These are phyloP conservation scores for Chaetomium sp. DNA, from an alignment of 2,329 filamentous ascomycete genomes.

Conservation along the genomic window DNA sequence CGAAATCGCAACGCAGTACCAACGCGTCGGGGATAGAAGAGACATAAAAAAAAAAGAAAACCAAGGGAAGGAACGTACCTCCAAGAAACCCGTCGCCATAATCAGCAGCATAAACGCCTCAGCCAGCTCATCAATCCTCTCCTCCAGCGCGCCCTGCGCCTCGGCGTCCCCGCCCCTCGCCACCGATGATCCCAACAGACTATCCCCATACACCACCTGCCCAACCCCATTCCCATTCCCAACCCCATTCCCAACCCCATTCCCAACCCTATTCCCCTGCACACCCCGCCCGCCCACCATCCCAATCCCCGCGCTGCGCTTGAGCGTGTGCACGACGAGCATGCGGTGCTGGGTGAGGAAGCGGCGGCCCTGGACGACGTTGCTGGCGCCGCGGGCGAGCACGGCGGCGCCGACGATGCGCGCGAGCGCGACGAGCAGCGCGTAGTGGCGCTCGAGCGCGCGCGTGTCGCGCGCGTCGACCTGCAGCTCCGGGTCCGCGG, in stretches of 20 bases:
- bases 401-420: conserved; percentile 82
- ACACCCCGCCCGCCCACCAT: conserved; percentile 36
- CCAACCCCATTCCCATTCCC: not conserved
- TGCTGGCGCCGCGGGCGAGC: conserved; percentile 78
- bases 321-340: conserved; percentile 86
- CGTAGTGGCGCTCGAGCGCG: conserved; percentile 80
- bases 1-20: not conserved
- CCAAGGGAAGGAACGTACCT: conserved; percentile 62
- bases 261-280: conserved; percentile 2
- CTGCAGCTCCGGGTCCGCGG: conserved; percentile 88
- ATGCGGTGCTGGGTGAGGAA: conserved; percentile 84
- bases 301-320: conserved; percentile 81
- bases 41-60: conserved; percentile 11
- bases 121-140: conserved; percentile 73
- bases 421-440: conserved; percentile 76
- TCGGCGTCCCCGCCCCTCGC: conserved; percentile 11
- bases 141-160: conserved; percentile 50
- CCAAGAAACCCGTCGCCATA: conserved; percentile 78
- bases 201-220: not conserved
- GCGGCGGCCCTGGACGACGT: conserved; percentile 73
- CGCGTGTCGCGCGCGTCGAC: conserved; percentile 69
- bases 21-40: not conserved
- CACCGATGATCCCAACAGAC: not conserved
- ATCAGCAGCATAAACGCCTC: conserved; percentile 85
- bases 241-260: not conserved